Percentiles rank a stretch among this genome's conserved stretches.
These are phyloP conservation scores for Penicillium sp. DNA, from an alignment of 2,329 filamentous ascomycete species.

Conservation along the genomic window DNA sequence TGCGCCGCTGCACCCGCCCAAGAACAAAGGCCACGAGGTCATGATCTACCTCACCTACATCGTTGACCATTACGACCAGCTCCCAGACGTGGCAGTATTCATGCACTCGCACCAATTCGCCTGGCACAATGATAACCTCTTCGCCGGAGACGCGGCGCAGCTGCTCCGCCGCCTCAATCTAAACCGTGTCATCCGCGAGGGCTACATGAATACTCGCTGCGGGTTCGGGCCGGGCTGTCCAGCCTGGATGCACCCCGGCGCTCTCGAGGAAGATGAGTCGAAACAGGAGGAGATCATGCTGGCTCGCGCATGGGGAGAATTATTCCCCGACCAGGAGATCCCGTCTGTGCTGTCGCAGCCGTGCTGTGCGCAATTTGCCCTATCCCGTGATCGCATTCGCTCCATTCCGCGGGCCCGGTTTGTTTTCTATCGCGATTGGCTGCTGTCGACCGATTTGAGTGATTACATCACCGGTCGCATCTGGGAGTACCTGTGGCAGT, in stretches of 20 bases:
- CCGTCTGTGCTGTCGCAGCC: constrained; percentile 56
- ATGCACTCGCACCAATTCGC: constrained; percentile 56
- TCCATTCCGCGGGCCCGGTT: constrained; percentile 54
- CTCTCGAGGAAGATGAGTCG: constrained; percentile 36
- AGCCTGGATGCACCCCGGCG: constrained; percentile 54
- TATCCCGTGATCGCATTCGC: constrained; percentile 57
- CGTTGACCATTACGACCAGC: constrained; percentile 59
- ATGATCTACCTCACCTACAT: constrained; percentile 63
- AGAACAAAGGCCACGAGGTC: constrained; percentile 61
- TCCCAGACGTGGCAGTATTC: constrained; percentile 59
- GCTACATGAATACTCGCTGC: constrained; percentile 62
- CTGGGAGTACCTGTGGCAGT: constrained; percentile 65
- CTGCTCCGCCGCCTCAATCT: constrained; percentile 53
- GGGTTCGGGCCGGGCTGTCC: constrained; percentile 58
- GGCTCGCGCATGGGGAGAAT: constrained; percentile 47
- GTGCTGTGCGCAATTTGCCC: constrained; percentile 64
- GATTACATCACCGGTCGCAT: constrained; percentile 58
- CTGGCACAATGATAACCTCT: constrained; percentile 60
- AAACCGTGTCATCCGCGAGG: constrained; percentile 51
- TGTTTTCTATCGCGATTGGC: constrained; percentile 59
- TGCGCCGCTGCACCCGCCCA: constrained; percentile 51
- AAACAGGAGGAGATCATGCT: constrained; percentile 50
- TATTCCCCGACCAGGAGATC: constrained; percentile 46
- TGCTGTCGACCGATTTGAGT: constrained; percentile 54
- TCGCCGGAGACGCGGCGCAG: constrained; percentile 50